Percentiles rank a stretch among this genome's conserved stretches.
These are phyloP conservation scores for Yamadazyma atlantica DNA, from an alignment of 1,139 yeast genomes.

Conservation along the genomic window DNA sequence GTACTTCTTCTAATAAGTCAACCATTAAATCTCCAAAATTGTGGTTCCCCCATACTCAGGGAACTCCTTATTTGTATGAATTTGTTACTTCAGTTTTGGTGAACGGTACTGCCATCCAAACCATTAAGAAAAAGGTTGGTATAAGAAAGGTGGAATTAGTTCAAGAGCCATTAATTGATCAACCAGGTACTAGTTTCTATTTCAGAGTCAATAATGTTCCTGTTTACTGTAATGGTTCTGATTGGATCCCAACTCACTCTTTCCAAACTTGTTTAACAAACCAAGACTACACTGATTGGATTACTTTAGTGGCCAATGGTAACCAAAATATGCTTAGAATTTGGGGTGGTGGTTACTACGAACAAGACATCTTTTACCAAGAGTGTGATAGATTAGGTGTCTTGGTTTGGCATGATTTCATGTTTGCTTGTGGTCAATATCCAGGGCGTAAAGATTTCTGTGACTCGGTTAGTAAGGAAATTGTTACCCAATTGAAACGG, in stretches of 20 bases:
- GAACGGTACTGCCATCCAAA: conserved; percentile 5
- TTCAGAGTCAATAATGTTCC: conserved; percentile 38
- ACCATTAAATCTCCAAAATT: conserved; percentile 21
- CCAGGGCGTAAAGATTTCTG: conserved; percentile 31
- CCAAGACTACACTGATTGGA: conserved; percentile 31
- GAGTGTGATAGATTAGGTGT: conserved; percentile 42
- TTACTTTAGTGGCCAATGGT: conserved; percentile 28
- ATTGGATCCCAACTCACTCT: conserved; percentile 49
- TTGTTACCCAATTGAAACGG: conserved; percentile 30
- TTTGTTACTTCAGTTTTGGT: conserved; percentile 14
- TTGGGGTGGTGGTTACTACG: conserved; percentile 51
- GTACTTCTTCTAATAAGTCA: neutral
- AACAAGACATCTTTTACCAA: conserved; percentile 36
- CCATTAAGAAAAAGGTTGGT: conserved; percentile 22
- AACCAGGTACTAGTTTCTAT: conserved; percentile 35
- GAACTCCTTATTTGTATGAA: conserved; percentile 30
- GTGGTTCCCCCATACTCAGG: conserved; percentile 42
- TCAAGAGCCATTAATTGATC: conserved; percentile 25
- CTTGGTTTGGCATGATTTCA: conserved; percentile 50
- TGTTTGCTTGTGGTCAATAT: conserved; percentile 52
- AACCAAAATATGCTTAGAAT: conserved; percentile 44
- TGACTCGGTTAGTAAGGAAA: conserved; percentile 30
- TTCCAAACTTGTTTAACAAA: conserved; percentile 26
- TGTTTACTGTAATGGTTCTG: conserved; percentile 35
- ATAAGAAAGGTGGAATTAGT: conserved; percentile 35